Evolutionary conservation across 192 early-diverging fungal species (phyloP).

Genomic region (Allomyces macrogynus): DNA sequence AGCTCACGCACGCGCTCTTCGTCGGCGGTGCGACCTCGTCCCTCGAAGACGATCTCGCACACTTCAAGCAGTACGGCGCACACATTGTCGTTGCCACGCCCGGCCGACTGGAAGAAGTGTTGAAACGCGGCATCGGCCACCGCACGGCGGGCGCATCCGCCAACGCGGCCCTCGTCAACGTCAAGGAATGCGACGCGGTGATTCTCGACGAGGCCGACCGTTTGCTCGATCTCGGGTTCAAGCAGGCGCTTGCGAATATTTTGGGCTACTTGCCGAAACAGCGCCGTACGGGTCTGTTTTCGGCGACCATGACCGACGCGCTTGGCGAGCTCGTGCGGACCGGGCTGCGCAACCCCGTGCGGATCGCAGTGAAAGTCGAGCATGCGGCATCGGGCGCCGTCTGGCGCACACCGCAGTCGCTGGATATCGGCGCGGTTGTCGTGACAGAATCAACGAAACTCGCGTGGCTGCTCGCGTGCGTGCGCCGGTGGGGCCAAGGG

Average conservation of each 20-base stretch:
- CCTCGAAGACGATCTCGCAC: constrained; percentile 36
- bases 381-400: constrained; percentile 16
- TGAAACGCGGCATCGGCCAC: constrained; percentile 15
- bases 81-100: constrained; percentile 83
- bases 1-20: constrained; percentile 30
- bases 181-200: constrained; percentile 64
- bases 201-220: constrained; percentile 91
- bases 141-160: not conserved
- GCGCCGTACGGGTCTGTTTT: constrained; percentile 85
- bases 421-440: constrained; percentile 10
- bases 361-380: constrained; percentile 74
- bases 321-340: constrained; percentile 59
- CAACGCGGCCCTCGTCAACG: constrained; percentile 26
- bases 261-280: constrained; percentile 70
- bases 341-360: constrained; percentile 79
- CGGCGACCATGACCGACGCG: constrained; percentile 88
- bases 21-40: constrained; percentile 44
- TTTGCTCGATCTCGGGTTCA: constrained; percentile 86
- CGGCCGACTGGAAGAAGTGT: constrained; percentile 64
- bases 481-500: constrained; percentile 26
- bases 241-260: constrained; percentile 55
- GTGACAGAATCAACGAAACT: constrained; percentile 26
- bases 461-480: constrained; percentile 42
- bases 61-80: constrained; percentile 39
- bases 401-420: not conserved